Conservation (phyloP, 2,329 filamentous ascomycete genomes). For the Trichoderma sp. region DNA sequence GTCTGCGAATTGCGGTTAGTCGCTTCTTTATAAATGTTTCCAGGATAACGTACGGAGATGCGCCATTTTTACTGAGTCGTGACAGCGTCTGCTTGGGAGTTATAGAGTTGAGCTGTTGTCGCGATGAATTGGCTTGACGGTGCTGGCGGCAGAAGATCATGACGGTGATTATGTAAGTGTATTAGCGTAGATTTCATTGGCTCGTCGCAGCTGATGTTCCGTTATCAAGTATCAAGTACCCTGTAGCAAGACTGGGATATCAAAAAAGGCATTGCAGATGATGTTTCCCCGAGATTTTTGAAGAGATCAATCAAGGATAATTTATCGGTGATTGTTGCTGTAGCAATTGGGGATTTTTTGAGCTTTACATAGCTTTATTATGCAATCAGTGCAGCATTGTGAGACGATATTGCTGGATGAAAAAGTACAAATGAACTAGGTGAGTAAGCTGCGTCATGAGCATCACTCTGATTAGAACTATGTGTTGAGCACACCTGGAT, state of each 20-base stretch:
- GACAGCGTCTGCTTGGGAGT: conserved; percentile 23
- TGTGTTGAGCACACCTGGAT: too few relatives aligned
- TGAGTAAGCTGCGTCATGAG: too few relatives aligned
- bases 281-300: not conserved
- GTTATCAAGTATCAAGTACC: not conserved
- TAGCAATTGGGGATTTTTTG: not conserved
- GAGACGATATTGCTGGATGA: not conserved
- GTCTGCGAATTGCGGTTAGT: conserved; percentile 34
- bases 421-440: not conserved
- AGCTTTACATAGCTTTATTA: too few relatives aligned
- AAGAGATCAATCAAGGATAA: not conserved
- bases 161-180: conserved; percentile 22
- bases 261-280: not conserved
- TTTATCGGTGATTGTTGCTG: not conserved
- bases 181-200: not conserved
- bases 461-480: not conserved
- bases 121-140: conserved; percentile 27
- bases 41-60: conserved; percentile 35
- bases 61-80: conserved; percentile 36
- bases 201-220: not conserved
- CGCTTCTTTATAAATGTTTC: not conserved
- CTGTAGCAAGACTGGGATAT: not conserved
- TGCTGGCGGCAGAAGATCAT: conserved; percentile 21
- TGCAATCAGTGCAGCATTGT: not conserved
- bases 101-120: conserved; percentile 19